Evolutionary conservation across 2,329 filamentous ascomycete species (phyloP), one percentile per base, ranked within the genome.

Genomic region (Sarocladiaceae sp.): DNA sequence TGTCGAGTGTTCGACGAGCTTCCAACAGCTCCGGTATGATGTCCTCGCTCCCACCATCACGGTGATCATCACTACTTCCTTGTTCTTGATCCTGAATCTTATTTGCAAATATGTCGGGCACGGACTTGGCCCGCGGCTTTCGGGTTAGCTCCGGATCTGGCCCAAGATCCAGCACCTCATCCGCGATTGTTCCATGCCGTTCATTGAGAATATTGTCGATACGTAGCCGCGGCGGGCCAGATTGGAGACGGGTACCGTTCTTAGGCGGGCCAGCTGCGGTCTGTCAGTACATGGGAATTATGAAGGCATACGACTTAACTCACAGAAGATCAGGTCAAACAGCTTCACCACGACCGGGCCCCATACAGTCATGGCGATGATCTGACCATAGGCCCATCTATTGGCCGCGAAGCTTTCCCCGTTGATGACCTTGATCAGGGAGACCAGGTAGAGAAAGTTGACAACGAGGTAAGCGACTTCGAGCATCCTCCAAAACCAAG

Each of bases 141-240:
- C 33, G 25, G 18, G 37, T 7, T 25, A 22, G 11, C 3, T 36
- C 47, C 3, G 47, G 47, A 20, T 50, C 47, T 17, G 47, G 47
- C 13, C 33, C 47, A 17, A 50, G 31, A 26, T 50, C 47, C 17
- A 50, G 31, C 6, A 37, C 53, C 29, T 53, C 52, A 25, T 58
- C 49, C 23, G 46, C 47, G 36, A 49, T 18, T 20, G 53, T 53
- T 28, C 53, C 58, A 15, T 61, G 52, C 31, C 68, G 60, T 39
- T 60, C 60, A 51, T 70, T 70, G 56, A 71, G 68, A 37, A 70
- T 58, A 49, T 71, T 70, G 59, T 71, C 68, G 51, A 71, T 70
- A 4, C 68, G 64, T 13, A 71, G 57, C 13, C 68, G 65, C 2
- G 68, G 68, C 15, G 68, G 68, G 1, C 68, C 68, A 1, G 68